Percentiles rank a stretch among this genome's conserved stretches.
Evolutionary conservation across 495 filamentous ascomycete genomes (phyloP).

Genomic region (Opeltia flavorubescens): DNA sequence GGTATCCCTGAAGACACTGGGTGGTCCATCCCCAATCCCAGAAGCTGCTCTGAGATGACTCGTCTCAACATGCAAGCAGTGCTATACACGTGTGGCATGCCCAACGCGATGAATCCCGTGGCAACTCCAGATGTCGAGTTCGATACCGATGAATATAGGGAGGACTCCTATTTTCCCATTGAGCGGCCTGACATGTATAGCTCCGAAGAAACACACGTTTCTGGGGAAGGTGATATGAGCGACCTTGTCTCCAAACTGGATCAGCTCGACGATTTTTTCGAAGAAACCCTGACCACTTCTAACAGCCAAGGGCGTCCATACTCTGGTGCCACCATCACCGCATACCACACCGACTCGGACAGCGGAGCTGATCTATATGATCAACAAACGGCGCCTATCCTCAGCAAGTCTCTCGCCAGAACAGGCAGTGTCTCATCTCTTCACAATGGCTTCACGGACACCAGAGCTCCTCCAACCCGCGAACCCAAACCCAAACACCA

Average conservation of each 20-base stretch:
- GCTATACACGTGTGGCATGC: constrained; percentile 72
- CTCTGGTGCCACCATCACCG: constrained; percentile 47
- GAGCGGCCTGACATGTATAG: constrained; percentile 81
- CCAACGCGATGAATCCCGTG: constrained; percentile 42
- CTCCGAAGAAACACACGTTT: constrained; percentile 62
- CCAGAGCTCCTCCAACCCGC: constrained; percentile 38
- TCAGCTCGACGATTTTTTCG: constrained; percentile 91
- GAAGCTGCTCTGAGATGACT: constrained; percentile 69
- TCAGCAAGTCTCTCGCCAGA: constrained; percentile 64
- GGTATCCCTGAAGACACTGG: constrained; percentile 92
- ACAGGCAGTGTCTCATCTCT: constrained; percentile 65
- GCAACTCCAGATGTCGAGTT: constrained; percentile 83
- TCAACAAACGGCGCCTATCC: constrained; percentile 80
- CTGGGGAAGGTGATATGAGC: constrained; percentile 49
- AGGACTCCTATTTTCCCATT: constrained; percentile 59
- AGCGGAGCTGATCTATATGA: constrained; percentile 81
- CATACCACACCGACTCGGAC: constrained; percentile 47
- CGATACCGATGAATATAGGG: constrained; percentile 72
- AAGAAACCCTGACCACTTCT: constrained; percentile 37
- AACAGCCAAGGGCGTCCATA: constrained; percentile 39
- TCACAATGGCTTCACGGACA: constrained; percentile 65
- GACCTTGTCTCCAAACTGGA: constrained; percentile 85
- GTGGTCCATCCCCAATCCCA: constrained; percentile 92
- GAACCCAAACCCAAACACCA: constrained; percentile 52
- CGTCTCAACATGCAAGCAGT: constrained; percentile 89